phyloP scores from a whole-genome alignment of 306 rosid genomes.

The Prunus dulcis region DNA sequence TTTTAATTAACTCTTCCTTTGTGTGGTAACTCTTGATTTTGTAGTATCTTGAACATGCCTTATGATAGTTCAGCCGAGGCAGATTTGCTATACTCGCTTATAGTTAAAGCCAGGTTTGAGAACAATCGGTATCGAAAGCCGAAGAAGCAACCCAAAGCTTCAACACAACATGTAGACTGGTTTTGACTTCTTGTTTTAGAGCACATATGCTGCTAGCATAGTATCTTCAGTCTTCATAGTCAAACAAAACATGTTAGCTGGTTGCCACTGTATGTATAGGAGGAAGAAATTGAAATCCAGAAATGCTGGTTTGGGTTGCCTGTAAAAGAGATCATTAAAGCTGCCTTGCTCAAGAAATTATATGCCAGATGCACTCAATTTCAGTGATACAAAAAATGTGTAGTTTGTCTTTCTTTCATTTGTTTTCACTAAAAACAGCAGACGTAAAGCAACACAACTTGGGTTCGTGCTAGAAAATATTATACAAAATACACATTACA shows the following conservation, averaged over 20 bases:
- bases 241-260: too few species aligned
- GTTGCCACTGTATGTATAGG: not conserved
- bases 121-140: conserved; percentile 80
- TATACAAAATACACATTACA: not conserved
- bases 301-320: not conserved
- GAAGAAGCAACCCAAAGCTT: conserved; percentile 65
- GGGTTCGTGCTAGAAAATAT: not conserved
- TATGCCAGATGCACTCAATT: not conserved
- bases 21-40: conserved; percentile 29
- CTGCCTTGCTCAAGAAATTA: not conserved
- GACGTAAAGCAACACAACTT: not conserved
- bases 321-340: not conserved
- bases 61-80: conserved; percentile 73
- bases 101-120: conserved; percentile 76
- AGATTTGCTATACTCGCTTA: conserved; percentile 72
- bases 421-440: not conserved
- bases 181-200: conserved; percentile 33
- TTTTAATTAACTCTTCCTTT: conserved; percentile 6
- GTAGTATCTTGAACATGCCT: conserved; percentile 57
- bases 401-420: not conserved
- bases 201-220: not conserved
- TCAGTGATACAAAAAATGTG: not conserved
- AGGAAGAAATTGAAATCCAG: not conserved
- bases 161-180: conserved; percentile 75
- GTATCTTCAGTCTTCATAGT: too few species aligned